phyloP scores from a whole-genome alignment of 1,284 basidiomycete genomes.

The Fomitopsis pinicola region DNA sequence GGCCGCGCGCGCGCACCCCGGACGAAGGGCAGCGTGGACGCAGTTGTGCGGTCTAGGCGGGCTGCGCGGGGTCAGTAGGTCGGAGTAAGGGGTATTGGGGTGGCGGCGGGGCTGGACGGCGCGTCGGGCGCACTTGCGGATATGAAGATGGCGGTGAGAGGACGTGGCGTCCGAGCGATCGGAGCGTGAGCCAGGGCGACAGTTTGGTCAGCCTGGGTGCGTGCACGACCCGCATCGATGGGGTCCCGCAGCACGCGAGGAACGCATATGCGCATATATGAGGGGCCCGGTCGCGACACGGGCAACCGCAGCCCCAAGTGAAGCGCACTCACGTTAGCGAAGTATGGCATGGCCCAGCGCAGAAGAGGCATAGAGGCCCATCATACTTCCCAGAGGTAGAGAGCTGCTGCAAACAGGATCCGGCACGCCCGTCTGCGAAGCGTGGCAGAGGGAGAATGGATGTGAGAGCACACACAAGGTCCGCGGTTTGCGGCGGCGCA shows the following conservation, averaged over 20 bases:
- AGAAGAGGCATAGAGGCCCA: too few relatives aligned
- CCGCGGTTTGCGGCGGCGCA: neutral
- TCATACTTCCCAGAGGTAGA: too few relatives aligned
- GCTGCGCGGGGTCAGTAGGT: neutral
- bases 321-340: too few relatives aligned
- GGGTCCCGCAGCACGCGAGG: neutral
- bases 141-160: neutral
- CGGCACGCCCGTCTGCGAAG: neutral
- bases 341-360: too few relatives aligned
- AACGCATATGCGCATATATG: neutral
- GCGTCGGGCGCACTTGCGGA: neutral
- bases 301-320: neutral
- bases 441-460: neutral
- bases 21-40: too few relatives aligned
- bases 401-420: neutral
- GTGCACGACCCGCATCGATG: neutral
- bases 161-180: neutral
- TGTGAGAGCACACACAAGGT: neutral
- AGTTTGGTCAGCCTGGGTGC: neutral
- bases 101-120: neutral
- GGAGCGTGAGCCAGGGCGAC: neutral
- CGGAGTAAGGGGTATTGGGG: neutral
- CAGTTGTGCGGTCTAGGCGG: too few relatives aligned
- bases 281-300: neutral
- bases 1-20: neutral